phyloP scores from a whole-genome alignment of 2,329 filamentous ascomycete genomes.

The Epichloe baconii region DNA sequence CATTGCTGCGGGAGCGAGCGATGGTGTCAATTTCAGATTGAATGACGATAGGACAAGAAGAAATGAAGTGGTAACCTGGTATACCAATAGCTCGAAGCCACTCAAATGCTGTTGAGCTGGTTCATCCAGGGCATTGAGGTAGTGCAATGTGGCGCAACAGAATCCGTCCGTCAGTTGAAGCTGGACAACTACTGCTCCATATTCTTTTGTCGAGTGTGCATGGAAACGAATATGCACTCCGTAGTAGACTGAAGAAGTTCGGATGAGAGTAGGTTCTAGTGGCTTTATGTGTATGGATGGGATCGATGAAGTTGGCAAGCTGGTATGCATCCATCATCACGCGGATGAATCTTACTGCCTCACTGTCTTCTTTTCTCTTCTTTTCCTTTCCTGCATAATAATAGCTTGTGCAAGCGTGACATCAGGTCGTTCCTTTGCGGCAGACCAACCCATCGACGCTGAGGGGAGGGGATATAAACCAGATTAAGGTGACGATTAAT shows the following conservation, averaged over 20 bases:
- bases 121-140: not conserved
- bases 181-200: not conserved
- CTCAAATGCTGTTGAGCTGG: too few relatives aligned
- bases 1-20: conserved; percentile 1
- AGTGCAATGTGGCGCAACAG: not conserved
- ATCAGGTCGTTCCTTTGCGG: too few relatives aligned
- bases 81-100: too few relatives aligned
- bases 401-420: too few relatives aligned
- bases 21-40: not conserved
- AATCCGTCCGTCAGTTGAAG: not conserved
- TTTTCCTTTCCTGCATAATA: not conserved
- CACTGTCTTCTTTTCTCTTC: not conserved
- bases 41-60: not conserved
- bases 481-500: too few relatives aligned
- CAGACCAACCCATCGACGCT: too few relatives aligned
- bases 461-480: too few relatives aligned
- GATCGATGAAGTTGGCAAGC: not conserved
- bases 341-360: not conserved
- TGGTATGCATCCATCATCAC: not conserved
- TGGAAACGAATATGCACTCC: not conserved
- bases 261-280: not conserved
- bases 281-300: not conserved
- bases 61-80: not conserved
- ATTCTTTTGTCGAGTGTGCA: too few relatives aligned
- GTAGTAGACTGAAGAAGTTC: too few relatives aligned